Conservation (phyloP, 2,329 filamentous ascomycete genomes). For the Cercospora zeina region DNA sequence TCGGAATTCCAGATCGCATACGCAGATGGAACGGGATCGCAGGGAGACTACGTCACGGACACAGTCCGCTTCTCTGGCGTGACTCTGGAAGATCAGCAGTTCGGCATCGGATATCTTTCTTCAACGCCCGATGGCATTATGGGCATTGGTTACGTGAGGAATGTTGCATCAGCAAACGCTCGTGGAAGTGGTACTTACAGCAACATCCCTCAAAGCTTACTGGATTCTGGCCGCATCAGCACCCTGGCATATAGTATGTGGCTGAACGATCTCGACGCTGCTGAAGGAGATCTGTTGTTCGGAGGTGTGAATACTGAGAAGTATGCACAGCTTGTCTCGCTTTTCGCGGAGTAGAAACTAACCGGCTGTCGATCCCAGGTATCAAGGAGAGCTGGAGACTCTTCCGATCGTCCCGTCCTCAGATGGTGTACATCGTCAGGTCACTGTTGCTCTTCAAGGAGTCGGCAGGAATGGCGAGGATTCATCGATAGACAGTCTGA, state of each 20-base stretch:
- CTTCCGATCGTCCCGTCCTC: constrained; percentile 57
- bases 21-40: constrained; percentile 73
- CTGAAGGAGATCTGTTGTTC: constrained; percentile 70
- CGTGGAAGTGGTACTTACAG: constrained; percentile 53
- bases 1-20: constrained; percentile 84
- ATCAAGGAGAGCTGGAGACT: constrained; percentile 60
- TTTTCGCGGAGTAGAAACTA: background rate
- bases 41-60: constrained; percentile 78
- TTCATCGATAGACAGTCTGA: constrained; percentile 44
- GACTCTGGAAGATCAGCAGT: constrained; percentile 61
- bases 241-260: constrained; percentile 69
- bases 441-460: constrained; percentile 53
- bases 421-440: constrained; percentile 52
- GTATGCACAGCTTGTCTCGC: constrained; percentile 6
- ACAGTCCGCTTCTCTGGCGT: constrained; percentile 58
- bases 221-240: constrained; percentile 62
- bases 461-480: constrained; percentile 47
- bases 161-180: constrained; percentile 64
- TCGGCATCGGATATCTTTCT: constrained; percentile 69
- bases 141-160: constrained; percentile 76
- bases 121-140: constrained; percentile 68
- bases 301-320: constrained; percentile 78
- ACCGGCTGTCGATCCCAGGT: constrained; percentile 40
- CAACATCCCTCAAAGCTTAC: constrained; percentile 67
- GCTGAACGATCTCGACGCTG: constrained; percentile 59